phyloP scores from a whole-genome alignment of 371 early-diverging fungal species.

The Blakeslea trispora region DNA sequence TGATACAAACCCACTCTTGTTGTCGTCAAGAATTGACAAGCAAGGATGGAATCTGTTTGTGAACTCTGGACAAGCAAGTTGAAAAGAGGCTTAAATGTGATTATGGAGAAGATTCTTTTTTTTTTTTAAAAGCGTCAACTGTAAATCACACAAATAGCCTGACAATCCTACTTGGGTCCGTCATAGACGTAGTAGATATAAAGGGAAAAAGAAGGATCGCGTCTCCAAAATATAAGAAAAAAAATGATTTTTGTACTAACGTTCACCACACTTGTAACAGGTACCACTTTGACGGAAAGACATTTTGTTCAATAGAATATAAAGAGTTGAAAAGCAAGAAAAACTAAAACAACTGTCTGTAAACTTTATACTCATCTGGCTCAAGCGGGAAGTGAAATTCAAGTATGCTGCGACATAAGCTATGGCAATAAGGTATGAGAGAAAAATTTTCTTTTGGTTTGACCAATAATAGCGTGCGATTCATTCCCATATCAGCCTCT shows the following conservation, averaged over 20 bases:
- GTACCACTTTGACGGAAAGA: conserved; percentile 41
- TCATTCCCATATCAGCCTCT: not conserved
- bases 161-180: not conserved
- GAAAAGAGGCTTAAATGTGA: not conserved
- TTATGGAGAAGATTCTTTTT: not conserved
- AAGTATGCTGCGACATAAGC: too few species aligned
- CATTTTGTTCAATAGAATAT: conserved; percentile 16
- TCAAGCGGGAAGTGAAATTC: too few species aligned
- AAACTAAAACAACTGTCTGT: too few species aligned
- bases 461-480: not conserved
- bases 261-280: conserved; percentile 57
- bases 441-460: too few species aligned
- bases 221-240: conserved; percentile 5
- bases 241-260: conserved; percentile 39
- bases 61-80: not conserved
- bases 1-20: not conserved
- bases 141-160: not conserved
- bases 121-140: not conserved
- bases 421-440: too few species aligned
- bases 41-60: not conserved
- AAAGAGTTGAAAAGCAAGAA: too few species aligned
- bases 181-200: not conserved
- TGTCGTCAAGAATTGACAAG: not conserved
- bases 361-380: too few species aligned
- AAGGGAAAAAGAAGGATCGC: not conserved